Percentiles rank a stretch among this genome's conserved stretches.
Conservation (phyloP, 495 filamentous ascomycete species). For the Penicillium cosmopolitanum region DNA sequence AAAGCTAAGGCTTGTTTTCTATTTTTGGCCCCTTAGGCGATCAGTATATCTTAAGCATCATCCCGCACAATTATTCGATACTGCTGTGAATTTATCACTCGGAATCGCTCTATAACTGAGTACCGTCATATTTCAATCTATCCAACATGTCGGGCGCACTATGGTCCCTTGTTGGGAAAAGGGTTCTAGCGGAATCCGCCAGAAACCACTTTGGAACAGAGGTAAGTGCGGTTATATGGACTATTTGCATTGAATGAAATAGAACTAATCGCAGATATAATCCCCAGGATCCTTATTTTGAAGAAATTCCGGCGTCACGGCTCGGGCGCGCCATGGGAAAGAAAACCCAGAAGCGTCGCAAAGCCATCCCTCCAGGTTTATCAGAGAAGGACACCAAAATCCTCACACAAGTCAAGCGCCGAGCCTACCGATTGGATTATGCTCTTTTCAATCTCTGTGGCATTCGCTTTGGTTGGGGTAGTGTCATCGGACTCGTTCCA, state of each 20-base stretch:
- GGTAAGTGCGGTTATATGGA: slow-evolving; percentile 42
- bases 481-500: slow-evolving; percentile 80
- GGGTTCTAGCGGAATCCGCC: slow-evolving; percentile 65
- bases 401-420: slow-evolving; percentile 76
- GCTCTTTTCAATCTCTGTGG: slow-evolving; percentile 74
- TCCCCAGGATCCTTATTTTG: slow-evolving; percentile 70
- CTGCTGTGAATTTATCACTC: background rate
- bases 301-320: slow-evolving; percentile 70
- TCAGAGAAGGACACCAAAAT: slow-evolving; percentile 78
- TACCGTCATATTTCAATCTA: background rate
- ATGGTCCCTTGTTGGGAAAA: slow-evolving; percentile 63
- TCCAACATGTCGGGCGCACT: slow-evolving; percentile 55
- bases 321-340: slow-evolving; percentile 59
- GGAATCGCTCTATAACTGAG: background rate
- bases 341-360: slow-evolving; percentile 69
- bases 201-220: slow-evolving; percentile 70
- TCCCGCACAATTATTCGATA: slow-evolving; percentile 6
- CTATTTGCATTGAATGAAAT: background rate
- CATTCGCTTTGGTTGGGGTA: slow-evolving; percentile 80
- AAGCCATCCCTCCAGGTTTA: slow-evolving; percentile 70
- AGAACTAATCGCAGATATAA: slow-evolving; percentile 8
- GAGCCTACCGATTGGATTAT: slow-evolving; percentile 83
- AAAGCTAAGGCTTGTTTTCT: slow-evolving; percentile 15
- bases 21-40: slow-evolving; percentile 23
- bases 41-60: slow-evolving; percentile 18